Conservation (phyloP, 2,329 filamentous ascomycete species). For the Myrmaecium sp. region DNA sequence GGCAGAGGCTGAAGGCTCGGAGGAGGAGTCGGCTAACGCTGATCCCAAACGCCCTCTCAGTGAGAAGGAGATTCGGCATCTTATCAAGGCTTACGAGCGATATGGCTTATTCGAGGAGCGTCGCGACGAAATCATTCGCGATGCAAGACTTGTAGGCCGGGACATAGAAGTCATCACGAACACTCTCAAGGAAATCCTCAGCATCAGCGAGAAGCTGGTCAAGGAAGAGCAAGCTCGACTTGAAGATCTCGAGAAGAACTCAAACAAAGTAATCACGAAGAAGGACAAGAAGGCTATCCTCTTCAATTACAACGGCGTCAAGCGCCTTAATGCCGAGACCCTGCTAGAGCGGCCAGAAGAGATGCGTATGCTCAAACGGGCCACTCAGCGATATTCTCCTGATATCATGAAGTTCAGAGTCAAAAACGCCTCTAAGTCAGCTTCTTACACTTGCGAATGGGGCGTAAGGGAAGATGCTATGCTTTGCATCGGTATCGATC, state of each 20-base stretch:
- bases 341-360: conserved; percentile 82
- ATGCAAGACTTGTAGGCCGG: conserved; percentile 69
- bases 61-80: conserved; percentile 83
- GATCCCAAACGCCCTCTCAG: conserved; percentile 82
- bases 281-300: conserved; percentile 96
- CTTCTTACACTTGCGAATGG: conserved; percentile 85
- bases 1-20: conserved; percentile 28
- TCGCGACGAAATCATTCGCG: conserved; percentile 69
- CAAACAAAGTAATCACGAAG: conserved; percentile 72
- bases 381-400: conserved; percentile 42
- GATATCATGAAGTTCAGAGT: conserved; percentile 74
- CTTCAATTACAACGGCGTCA: conserved; percentile 85
- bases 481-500: conserved; percentile 83
- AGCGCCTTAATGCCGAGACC: conserved; percentile 90
- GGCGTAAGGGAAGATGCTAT: conserved; percentile 89
- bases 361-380: conserved; percentile 65
- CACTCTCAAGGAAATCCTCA: conserved; percentile 62
- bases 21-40: conserved; percentile 34
- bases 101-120: conserved; percentile 85
- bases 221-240: conserved; percentile 54
- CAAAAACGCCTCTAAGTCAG: conserved; percentile 78
- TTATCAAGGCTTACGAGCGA: conserved; percentile 78
- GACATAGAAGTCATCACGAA: conserved; percentile 64
- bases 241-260: conserved; percentile 47
- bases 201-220: conserved; percentile 51